Evolutionary conservation across 257 asterid species (phyloP).

Genomic region (Henckelia pumila): DNA sequence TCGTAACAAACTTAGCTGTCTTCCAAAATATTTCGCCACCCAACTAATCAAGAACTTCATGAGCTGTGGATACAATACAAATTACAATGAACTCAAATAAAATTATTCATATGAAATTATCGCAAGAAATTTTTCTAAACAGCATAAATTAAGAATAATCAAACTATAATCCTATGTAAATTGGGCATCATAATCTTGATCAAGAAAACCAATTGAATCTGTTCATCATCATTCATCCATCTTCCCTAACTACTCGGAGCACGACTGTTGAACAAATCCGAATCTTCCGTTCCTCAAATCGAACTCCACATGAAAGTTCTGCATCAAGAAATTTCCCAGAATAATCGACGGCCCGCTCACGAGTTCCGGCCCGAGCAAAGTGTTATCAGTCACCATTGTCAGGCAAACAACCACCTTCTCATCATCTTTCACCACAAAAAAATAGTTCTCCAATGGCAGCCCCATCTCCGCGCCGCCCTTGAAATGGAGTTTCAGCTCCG

Average conservation of each 20-base stretch:
- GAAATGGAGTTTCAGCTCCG: slow-evolving; percentile 64
- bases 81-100: too few species aligned
- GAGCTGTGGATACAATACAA: too few species aligned
- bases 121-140: too few species aligned
- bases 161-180: background rate
- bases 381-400: slow-evolving; percentile 50
- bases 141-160: too few species aligned
- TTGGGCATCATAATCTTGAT: background rate
- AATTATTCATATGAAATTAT: too few species aligned
- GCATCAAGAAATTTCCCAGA: slow-evolving; percentile 81
- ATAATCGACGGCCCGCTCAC: slow-evolving; percentile 68
- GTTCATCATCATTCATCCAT: background rate
- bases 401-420: slow-evolving; percentile 43
- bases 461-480: slow-evolving; percentile 74
- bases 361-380: slow-evolving; percentile 33
- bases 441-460: slow-evolving; percentile 69
- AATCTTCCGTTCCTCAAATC: slow-evolving; percentile 69
- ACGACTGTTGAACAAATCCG: slow-evolving; percentile 60
- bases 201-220: background rate
- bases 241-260: slow-evolving; percentile 39
- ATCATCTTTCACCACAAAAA: slow-evolving; percentile 39
- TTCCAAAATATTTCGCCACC: too few species aligned
- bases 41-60: too few species aligned
- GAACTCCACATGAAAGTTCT: slow-evolving; percentile 70
- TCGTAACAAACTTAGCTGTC: too few species aligned